These are phyloP conservation scores for Arthrobotrys megalospora DNA, from an alignment of 2,329 filamentous ascomycete genomes.

Conservation along the genomic window DNA sequence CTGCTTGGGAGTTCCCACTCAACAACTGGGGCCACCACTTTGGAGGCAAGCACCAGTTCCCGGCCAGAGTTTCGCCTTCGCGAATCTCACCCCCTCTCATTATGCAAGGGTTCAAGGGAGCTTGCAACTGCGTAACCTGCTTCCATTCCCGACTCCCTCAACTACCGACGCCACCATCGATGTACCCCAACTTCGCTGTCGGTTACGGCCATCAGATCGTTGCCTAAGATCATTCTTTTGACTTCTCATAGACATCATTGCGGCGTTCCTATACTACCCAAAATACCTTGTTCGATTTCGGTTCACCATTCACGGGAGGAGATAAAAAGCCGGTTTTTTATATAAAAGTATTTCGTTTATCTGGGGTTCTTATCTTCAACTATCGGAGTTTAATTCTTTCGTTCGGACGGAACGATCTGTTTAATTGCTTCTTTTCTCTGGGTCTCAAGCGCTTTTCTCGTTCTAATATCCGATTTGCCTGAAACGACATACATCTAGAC, in stretches of 20 bases:
- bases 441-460: constrained; percentile 63
- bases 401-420: constrained; percentile 65
- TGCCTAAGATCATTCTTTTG: constrained; percentile 60
- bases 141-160: constrained; percentile 63
- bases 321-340: constrained; percentile 50
- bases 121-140: constrained; percentile 70
- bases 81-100: constrained; percentile 66
- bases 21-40: constrained; percentile 70
- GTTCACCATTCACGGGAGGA: constrained; percentile 63
- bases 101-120: constrained; percentile 67
- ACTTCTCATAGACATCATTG: constrained; percentile 59
- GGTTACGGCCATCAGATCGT: constrained; percentile 58
- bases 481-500: constrained; percentile 61
- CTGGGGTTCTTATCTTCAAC: constrained; percentile 62
- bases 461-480: constrained; percentile 66
- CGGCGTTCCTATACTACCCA: constrained; percentile 64
- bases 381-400: constrained; percentile 67
- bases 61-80: constrained; percentile 66
- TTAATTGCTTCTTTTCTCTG: constrained; percentile 64
- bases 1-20: constrained; percentile 71
- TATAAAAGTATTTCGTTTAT: constrained; percentile 54
- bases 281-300: constrained; percentile 20
- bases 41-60: constrained; percentile 70
- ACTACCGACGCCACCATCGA: constrained; percentile 39
- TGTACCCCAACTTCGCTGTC: constrained; percentile 49